Conservation (phyloP, 2,329 filamentous ascomycete genomes). For the Arthroderma sp. region DNA sequence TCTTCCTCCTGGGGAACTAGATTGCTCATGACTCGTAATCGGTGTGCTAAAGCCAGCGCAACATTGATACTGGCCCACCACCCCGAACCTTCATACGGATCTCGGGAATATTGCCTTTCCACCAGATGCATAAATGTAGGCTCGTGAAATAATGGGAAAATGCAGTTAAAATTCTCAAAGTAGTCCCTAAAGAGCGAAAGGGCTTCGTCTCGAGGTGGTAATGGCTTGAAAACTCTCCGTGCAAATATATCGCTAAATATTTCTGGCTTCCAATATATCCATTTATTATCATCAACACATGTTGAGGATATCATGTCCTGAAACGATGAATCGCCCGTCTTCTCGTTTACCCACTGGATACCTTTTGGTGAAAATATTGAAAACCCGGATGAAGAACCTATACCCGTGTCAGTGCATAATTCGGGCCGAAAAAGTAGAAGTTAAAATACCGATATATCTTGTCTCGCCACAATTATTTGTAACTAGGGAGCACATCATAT, state of each 20-base stretch:
- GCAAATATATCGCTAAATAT: constrained; percentile 88
- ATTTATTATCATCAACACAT: constrained; percentile 87
- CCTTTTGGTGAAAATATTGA: constrained; percentile 98
- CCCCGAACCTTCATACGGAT: constrained; percentile 87
- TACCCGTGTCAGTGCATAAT: constrained; percentile 1
- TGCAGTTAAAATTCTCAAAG: constrained; percentile 98
- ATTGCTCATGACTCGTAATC: constrained; percentile 90
- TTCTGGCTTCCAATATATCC: constrained; percentile 97
- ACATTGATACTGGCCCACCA: constrained; percentile 99
- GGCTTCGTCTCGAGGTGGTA: constrained; percentile 79
- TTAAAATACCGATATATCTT: constrained; percentile 70
- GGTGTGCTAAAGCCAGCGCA: constrained; percentile 80
- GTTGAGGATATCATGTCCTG: constrained; percentile 86
- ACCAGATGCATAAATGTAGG: constrained; percentile 97
- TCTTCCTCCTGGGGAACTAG: constrained; percentile 83
- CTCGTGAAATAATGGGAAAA: constrained; percentile 95
- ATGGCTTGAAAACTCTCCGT: constrained; percentile 64
- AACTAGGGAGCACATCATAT: constrained; percentile 98
- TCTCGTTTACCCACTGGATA: constrained; percentile 96
- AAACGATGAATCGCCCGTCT: constrained; percentile 91
- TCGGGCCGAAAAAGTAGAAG: neutral
- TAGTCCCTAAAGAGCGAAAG: constrained; percentile 81
- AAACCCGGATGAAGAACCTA: constrained; percentile 90
- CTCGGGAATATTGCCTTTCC: constrained; percentile 79
- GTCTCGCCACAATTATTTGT: constrained; percentile 93